A percentile compares a stretch with the other conserved stretches of the same genome.
Conservation (phyloP, 2,329 filamentous ascomycete genomes). For the Byssochlamys sp. region DNA sequence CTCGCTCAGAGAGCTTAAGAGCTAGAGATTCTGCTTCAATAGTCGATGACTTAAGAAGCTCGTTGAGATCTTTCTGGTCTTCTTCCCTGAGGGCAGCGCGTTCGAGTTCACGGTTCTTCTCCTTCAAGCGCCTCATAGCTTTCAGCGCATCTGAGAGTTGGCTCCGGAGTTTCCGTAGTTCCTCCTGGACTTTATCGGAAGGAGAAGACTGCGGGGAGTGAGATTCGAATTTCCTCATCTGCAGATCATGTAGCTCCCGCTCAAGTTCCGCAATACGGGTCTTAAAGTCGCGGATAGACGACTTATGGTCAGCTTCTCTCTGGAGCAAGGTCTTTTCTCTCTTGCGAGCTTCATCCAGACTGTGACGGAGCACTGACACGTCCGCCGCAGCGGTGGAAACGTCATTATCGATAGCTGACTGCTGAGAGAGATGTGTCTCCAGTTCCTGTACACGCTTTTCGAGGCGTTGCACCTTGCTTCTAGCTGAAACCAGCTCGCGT, state of each 20-base stretch:
- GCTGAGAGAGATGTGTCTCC: constrained; percentile 46
- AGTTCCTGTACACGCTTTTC: constrained; percentile 46
- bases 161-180: constrained; percentile 50
- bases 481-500: constrained; percentile 43
- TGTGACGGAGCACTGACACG: constrained; percentile 52
- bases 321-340: constrained; percentile 57
- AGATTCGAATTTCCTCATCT: constrained; percentile 42
- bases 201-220: constrained; percentile 47
- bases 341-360: constrained; percentile 54
- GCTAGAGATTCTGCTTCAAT: constrained; percentile 57
- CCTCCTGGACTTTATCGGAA: constrained; percentile 36
- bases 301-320: constrained; percentile 56
- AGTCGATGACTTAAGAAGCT: constrained; percentile 38
- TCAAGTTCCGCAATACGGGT: constrained; percentile 58
- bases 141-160: constrained; percentile 54
- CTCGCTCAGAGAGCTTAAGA: constrained; percentile 60
- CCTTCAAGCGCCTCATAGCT: constrained; percentile 47
- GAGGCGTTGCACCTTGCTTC: constrained; percentile 56
- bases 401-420: constrained; percentile 33
- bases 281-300: constrained; percentile 54
- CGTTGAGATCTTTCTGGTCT: constrained; percentile 36
- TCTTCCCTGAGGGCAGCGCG: constrained; percentile 40
- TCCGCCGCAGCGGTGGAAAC: constrained; percentile 35
- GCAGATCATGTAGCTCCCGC: constrained; percentile 55
- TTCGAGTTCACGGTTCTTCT: constrained; percentile 42